Evolutionary conservation across 2,329 filamentous ascomycete species (phyloP).

Genomic region (Coniella vitis): DNA sequence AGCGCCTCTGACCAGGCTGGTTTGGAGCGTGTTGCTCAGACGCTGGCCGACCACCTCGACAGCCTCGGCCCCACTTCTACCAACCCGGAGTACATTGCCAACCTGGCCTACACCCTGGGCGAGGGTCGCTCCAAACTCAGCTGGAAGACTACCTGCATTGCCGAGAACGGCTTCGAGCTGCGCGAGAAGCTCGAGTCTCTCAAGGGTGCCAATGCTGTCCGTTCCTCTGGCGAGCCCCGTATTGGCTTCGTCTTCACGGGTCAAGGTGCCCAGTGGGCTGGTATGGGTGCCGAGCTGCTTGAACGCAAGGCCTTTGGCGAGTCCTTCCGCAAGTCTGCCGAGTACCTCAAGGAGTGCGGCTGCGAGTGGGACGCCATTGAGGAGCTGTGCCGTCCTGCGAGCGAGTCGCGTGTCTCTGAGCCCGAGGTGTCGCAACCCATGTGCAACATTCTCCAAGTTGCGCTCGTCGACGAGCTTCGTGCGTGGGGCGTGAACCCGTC

Average conservation of each 20-base stretch:
- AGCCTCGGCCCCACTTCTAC: conserved; percentile 23
- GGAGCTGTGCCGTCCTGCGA: conserved; percentile 18
- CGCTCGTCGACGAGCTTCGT: conserved; percentile 24
- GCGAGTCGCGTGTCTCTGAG: conserved; percentile 19
- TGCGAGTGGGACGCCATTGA: conserved; percentile 16
- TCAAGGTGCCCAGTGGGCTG: conserved; percentile 14
- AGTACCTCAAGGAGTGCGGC: conserved; percentile 7
- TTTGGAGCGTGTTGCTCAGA: conserved; percentile 27
- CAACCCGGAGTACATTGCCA: conserved; percentile 25
- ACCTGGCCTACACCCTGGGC: conserved; percentile 42
- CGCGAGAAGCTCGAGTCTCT: conserved; percentile 29
- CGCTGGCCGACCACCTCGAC: conserved; percentile 30
- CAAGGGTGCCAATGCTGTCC: conserved; percentile 8
- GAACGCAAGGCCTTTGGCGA: conserved; percentile 17
- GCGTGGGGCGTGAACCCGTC: conserved; percentile 8
- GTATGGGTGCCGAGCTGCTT: conserved; percentile 18
- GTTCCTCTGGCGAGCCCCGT: conserved; percentile 6
- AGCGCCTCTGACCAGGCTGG: conserved; percentile 30
- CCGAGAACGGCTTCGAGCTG: conserved; percentile 37
- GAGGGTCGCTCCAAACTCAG: conserved; percentile 9
- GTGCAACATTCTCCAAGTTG: conserved; percentile 26
- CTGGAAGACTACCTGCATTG: conserved; percentile 34
- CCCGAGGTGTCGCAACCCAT: conserved; percentile 28
- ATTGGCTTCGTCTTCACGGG: conserved; percentile 16
- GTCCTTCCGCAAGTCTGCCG: conserved; percentile 6